Evolutionary conservation across 176 grass and related monocot genomes (phyloP).

Genomic region (Lolium multiflorum): DNA sequence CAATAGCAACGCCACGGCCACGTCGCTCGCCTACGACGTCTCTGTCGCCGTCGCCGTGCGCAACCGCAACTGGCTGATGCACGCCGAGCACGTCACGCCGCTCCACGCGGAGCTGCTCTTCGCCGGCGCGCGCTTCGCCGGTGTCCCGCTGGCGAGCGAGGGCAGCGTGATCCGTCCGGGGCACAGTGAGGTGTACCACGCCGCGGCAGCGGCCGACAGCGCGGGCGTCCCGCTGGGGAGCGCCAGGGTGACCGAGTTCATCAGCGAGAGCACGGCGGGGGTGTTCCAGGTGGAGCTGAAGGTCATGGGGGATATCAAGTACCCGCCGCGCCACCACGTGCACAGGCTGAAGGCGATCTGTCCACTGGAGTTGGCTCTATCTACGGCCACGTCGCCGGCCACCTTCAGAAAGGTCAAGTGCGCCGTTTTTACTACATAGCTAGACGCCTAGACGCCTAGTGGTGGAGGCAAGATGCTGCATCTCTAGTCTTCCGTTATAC

Average conservation of each 20-base stretch:
- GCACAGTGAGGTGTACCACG: background rate
- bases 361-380: background rate
- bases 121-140: background rate
- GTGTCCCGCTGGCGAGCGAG: background rate
- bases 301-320: background rate
- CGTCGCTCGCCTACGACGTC: background rate
- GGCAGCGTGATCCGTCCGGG: conserved; percentile 4
- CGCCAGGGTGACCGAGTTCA: background rate
- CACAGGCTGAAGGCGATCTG: background rate
- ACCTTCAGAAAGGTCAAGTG: conserved; percentile 3
- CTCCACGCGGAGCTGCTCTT: conserved; percentile 4
- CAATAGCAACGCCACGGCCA: background rate
- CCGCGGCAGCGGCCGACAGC: background rate
- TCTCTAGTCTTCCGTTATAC: background rate
- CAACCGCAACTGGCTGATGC: background rate
- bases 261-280: background rate
- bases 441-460: background rate
- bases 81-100: background rate
- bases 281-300: background rate
- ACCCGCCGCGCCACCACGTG: background rate
- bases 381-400: conserved; percentile 5
- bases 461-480: background rate
- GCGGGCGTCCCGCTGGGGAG: background rate
- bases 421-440: background rate
- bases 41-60: background rate